These are phyloP conservation scores for Huiozyma naganishii DNA, from an alignment of 805 yeast genomes.

Conservation along the genomic window DNA sequence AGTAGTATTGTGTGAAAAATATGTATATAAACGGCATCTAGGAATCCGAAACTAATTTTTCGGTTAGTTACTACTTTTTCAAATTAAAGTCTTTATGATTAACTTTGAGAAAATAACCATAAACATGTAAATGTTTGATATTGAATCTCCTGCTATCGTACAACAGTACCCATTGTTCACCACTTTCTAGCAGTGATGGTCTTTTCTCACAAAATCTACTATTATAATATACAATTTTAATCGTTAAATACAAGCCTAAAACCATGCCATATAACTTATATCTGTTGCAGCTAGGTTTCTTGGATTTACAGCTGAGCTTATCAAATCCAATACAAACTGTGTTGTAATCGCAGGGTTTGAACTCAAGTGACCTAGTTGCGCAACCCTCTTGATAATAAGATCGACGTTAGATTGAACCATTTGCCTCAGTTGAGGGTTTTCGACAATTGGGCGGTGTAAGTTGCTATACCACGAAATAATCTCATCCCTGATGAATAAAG, in stretches of 20 bases:
- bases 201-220: too few species aligned
- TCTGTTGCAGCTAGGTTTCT: slow-evolving; percentile 87
- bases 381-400: slow-evolving; percentile 64
- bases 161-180: too few species aligned
- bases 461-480: slow-evolving; percentile 89
- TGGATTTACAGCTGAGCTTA: slow-evolving; percentile 92
- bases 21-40: too few species aligned
- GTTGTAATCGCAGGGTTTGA: slow-evolving; percentile 57
- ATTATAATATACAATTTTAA: too few species aligned
- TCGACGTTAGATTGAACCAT: slow-evolving; percentile 85
- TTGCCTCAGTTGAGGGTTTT: slow-evolving; percentile 74
- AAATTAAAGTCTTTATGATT: too few species aligned
- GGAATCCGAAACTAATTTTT: too few species aligned
- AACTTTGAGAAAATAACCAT: too few species aligned
- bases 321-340: slow-evolving; percentile 80
- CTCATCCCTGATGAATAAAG: slow-evolving; percentile 94
- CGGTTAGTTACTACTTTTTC: too few species aligned
- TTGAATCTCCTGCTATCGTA: too few species aligned
- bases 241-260: slow-evolving; percentile 27
- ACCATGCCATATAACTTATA: slow-evolving; percentile 90
- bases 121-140: too few species aligned
- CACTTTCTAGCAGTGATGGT: too few species aligned
- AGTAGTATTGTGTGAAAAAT: too few species aligned
- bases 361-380: slow-evolving; percentile 58
- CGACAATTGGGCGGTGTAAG: slow-evolving; percentile 72